Base-by-base conservation (phyloP, 2,329 filamentous ascomycete genomes). In the Neurospora crassa region DNA sequence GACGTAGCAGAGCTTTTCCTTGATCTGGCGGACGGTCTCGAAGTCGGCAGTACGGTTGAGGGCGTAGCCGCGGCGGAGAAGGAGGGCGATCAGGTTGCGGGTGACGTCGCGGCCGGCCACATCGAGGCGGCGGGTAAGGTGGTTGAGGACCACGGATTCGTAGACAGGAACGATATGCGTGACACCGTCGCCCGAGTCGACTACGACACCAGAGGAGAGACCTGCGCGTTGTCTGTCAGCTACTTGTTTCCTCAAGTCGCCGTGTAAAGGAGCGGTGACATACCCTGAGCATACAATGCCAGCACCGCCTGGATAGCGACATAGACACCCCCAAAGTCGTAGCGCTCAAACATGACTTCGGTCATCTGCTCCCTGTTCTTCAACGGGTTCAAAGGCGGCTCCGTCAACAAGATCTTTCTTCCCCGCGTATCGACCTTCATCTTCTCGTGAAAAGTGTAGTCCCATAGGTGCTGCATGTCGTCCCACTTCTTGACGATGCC, bases 401-500 rank as follows among this genome's bases (percentile, higher is more conserved):
- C 96, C 67, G 95, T 98, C 41, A 78, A 72, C 75, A 99, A 88
- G 81, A 99, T 98, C 88, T 99, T 99, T 82, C 94, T 93, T 76
- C 93, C 95, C 29, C 89, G 89, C 2, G 96, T 89, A 81, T 98
- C 92, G 76, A 99, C 86, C 82, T 94, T 90, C 89, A 99, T 92
- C 89, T 98, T 98, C 82, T 99, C 95, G 82, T 89, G 91, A 82
- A 99, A 99, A 34, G 96, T 99, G 82, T 96, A 98, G 84, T 99
- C 95, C 96, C 96, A 99, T 71, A 99, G 90, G 80, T 98, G 95
- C 85, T 97, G 93, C 96, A 99, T 99, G 82, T 99, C 96, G 77
- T 99, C 96, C 96, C 96, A 99, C 80, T 94, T 94, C 88, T 97
- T 98, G 76, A 99, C 94, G 78, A 99, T 98, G 78, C 96, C 96